These are phyloP conservation scores for Penicillium verrucosum DNA, from an alignment of 2,329 filamentous ascomycete species.

Conservation along the genomic window DNA sequence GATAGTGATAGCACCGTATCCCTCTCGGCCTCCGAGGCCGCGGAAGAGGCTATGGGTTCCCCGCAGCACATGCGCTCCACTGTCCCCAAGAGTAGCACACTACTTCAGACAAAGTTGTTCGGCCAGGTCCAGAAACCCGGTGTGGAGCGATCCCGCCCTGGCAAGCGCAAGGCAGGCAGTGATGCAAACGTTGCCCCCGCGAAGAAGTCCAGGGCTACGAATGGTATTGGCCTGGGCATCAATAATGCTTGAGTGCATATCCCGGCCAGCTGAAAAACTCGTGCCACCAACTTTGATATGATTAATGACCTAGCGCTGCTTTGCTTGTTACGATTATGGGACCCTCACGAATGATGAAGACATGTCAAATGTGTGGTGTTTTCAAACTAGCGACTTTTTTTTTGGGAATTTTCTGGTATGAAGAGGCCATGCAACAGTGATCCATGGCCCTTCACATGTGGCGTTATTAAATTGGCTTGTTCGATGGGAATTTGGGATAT, in stretches of 20 bases:
- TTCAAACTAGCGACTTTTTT: conserved; percentile 10
- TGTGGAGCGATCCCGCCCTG: conserved; percentile 32
- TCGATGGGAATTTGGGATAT: background rate
- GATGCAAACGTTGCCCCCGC: conserved; percentile 33
- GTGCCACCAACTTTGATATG: conserved; percentile 20
- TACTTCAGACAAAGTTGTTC: conserved; percentile 62
- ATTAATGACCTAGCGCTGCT: conserved; percentile 24
- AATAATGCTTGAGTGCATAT: conserved; percentile 39
- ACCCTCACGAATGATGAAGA: conserved; percentile 22
- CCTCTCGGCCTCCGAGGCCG: conserved; percentile 54
- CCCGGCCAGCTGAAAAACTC: conserved; percentile 7
- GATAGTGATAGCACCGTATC: conserved; percentile 87
- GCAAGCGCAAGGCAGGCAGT: conserved; percentile 43
- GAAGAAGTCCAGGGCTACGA: conserved; percentile 52
- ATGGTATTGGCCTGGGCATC: conserved; percentile 57
- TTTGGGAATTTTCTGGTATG: background rate
- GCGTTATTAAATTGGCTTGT: conserved; percentile 2
- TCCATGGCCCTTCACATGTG: conserved; percentile 3
- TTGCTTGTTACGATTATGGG: conserved; percentile 19
- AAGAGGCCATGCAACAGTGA: conserved; percentile 3
- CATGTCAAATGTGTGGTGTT: conserved; percentile 11
- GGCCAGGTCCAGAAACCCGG: conserved; percentile 59
- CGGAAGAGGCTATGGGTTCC: conserved; percentile 50
- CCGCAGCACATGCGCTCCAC: conserved; percentile 23
- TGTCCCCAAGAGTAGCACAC: conserved; percentile 44